phyloP scores from a whole-genome alignment of 345 rosid genomes.

The Linum usitatissimum region DNA sequence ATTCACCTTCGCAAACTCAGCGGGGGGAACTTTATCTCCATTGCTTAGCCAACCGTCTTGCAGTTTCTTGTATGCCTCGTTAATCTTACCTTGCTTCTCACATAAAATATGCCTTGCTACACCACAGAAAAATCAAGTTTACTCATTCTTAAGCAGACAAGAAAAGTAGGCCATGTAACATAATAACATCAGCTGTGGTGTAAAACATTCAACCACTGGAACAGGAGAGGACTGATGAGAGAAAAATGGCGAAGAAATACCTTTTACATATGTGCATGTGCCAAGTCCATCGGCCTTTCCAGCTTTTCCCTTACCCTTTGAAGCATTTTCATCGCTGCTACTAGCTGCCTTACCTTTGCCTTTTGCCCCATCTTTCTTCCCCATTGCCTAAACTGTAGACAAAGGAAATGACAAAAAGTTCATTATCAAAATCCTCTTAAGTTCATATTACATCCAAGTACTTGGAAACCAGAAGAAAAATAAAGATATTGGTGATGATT shows the following conservation, averaged over 20 bases:
- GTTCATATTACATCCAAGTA: background rate
- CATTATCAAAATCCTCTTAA: background rate
- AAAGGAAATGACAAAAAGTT: background rate
- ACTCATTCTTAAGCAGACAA: background rate
- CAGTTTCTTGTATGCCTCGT: constrained; percentile 89
- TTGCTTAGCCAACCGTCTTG: constrained; percentile 89
- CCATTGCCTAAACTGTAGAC: constrained; percentile 32
- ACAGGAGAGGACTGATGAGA: background rate
- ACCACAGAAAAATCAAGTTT: constrained; percentile 2
- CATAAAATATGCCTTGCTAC: constrained; percentile 82
- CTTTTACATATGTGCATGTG: constrained; percentile 96
- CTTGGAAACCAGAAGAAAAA: background rate
- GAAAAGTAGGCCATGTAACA: background rate
- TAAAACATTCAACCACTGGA: background rate
- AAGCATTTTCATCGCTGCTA: constrained; percentile 51
- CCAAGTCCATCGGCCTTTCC: constrained; percentile 92
- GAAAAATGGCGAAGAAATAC: constrained; percentile 19
- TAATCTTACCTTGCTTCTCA: constrained; percentile 94
- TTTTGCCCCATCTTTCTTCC: constrained; percentile 66
- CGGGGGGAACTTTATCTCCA: constrained; percentile 95
- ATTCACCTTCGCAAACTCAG: constrained; percentile 90
- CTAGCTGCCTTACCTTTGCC: constrained; percentile 78
- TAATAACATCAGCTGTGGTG: background rate
- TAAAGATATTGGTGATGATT: background rate
- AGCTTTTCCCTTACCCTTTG: constrained; percentile 92